Evolutionary conservation across 768 basidiomycete genomes (phyloP), one percentile per base, ranked within the genome.

Genomic region (Rhodotorula kratochvilovae): DNA sequence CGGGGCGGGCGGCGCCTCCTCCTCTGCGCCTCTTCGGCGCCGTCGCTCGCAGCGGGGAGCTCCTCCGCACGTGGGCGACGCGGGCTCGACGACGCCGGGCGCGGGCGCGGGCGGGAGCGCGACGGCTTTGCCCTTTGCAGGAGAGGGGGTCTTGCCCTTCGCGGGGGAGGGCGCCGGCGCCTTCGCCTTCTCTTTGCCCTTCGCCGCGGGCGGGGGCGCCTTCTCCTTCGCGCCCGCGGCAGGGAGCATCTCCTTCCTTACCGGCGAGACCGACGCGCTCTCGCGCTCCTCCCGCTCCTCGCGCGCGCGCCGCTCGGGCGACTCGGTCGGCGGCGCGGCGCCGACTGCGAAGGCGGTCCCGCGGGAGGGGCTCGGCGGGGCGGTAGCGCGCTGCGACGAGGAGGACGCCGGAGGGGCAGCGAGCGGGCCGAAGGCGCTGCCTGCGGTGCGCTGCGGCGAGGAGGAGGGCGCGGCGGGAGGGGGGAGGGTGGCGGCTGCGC

Each of bases 281-380:
- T n/a, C 56, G 45, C 10, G 11, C 5, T 50, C 33, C 5, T 56
- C 53, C 16, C 58, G 36, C 43, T 10, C 43, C 59, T 39, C n/a
- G 46, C 46, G 35, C 42, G 61, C 25, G n/a, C 13, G 35, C 19
- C 27, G 59, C 36, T 25, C 0, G 17, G n/a, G 21, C 27, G 6
- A 29, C 27, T 53, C 45, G n/a, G 53, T 21, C 4, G 67, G 67
- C 16, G 60, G 51, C 3, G 13, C 19, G 12, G 53, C 6, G 0
- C 43, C 46, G 25, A 54, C 39, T 5, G 51, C 43, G 61, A 68
- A 68, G 25, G 67, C 54, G 27, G 67, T 68, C 1, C 67, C 67
- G 25, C 66, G 33, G 19, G 29, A 13, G 10, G 51, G 51, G 25
- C 45, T 46, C 17, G 19, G 45, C 45, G 45, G 45, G 5, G 48